Conservation (phyloP, 306 rosid species). For the Citrullus colocynthis region DNA sequence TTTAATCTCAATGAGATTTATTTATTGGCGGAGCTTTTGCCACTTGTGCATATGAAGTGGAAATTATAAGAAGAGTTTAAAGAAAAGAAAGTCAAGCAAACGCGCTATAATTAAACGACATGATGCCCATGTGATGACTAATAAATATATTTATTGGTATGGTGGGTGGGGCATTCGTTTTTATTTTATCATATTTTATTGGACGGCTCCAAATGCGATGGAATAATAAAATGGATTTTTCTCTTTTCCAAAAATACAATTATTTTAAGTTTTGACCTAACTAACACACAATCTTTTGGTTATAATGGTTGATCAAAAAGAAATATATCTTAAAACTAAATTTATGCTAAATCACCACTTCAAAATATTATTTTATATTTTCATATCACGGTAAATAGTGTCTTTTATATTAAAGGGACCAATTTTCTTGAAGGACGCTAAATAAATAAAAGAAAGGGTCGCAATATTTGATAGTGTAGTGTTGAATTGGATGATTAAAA, state of each 20-base stretch:
- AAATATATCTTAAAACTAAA: background rate
- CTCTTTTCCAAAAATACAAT: background rate
- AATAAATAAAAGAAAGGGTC: background rate
- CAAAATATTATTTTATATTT: too few species aligned
- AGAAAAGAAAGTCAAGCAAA: too few species aligned
- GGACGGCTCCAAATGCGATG: background rate
- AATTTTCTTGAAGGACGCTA: background rate
- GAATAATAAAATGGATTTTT: background rate
- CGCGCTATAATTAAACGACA: background rate
- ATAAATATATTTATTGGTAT: background rate
- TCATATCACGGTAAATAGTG: background rate
- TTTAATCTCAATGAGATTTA: too few species aligned
- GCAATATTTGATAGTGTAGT: background rate
- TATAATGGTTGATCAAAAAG: background rate
- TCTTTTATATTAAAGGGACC: background rate
- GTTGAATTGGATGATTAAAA: background rate
- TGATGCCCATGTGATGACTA: background rate
- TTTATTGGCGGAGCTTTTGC: too few species aligned
- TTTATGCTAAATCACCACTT: background rate
- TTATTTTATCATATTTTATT: background rate
- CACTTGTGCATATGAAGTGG: background rate
- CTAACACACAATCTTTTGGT: background rate
- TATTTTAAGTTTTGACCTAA: background rate
- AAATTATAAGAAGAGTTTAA: too few species aligned
- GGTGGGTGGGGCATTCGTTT: background rate